phyloP scores from a whole-genome alignment of 495 filamentous ascomycete species.

The Xanthoparmelia taractica region DNA sequence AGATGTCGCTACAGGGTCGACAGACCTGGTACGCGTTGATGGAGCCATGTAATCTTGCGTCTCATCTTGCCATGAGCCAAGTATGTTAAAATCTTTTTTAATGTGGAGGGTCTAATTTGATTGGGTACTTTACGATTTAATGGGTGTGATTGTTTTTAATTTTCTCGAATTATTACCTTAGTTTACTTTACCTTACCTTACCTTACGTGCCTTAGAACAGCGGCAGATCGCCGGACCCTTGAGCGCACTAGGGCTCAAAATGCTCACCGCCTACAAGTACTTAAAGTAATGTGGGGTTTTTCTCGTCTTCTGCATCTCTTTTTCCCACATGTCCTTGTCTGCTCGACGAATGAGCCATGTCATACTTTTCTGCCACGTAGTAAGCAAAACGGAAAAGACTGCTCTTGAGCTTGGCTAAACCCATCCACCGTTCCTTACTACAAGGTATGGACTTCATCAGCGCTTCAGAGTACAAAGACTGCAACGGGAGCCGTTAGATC shows the following conservation, averaged over 20 bases:
- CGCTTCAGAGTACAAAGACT: neutral
- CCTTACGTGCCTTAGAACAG: neutral
- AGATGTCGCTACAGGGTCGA: conserved; percentile 1
- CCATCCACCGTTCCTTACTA: neutral
- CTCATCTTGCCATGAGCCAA: neutral
- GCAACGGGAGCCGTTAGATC: conserved; percentile 6
- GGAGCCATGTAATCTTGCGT: neutral
- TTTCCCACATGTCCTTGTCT: too few species aligned
- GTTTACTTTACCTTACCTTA: too few species aligned
- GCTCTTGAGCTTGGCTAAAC: neutral
- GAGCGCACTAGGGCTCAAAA: neutral
- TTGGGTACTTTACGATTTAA: too few species aligned
- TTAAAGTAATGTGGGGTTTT: too few species aligned
- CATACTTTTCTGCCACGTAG: neutral
- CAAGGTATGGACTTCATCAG: neutral
- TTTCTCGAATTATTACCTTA: too few species aligned
- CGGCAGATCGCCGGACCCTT: conserved; percentile 3
- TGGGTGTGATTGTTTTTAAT: too few species aligned
- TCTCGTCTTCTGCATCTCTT: neutral
- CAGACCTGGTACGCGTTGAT: conserved; percentile 4
- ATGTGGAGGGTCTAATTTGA: too few species aligned
- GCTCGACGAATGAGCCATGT: neutral
- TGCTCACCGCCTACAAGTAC: neutral
- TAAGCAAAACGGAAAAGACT: neutral
- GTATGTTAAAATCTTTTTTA: neutral